A percentile compares a stretch with the other conserved stretches of the same genome.
phyloP scores from a whole-genome alignment of 495 filamentous ascomycete genomes.

The Paragyromitra xinjiangensis region DNA sequence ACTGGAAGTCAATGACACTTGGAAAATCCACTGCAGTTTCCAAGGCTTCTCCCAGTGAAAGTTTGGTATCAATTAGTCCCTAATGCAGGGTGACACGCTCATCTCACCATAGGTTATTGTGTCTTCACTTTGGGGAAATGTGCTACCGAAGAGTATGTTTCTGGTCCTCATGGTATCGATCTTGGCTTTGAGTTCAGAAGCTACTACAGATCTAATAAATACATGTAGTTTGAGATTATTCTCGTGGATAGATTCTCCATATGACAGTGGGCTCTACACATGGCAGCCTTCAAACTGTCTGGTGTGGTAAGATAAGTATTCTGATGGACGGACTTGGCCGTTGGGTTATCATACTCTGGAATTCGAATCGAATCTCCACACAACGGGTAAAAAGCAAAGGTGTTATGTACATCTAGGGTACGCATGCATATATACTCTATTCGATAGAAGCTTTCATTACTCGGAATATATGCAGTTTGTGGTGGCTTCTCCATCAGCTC shows the following conservation, averaged over 20 bases:
- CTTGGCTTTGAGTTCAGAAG: neutral
- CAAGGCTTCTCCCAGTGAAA: neutral
- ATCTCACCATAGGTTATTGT: neutral
- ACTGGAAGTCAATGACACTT: constrained; percentile 5
- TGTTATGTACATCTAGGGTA: neutral
- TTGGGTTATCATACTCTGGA: constrained; percentile 12
- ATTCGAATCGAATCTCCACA: constrained; percentile 12
- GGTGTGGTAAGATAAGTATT: neutral
- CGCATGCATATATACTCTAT: neutral
- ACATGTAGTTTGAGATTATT: neutral
- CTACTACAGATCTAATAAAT: neutral
- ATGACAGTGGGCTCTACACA: neutral
- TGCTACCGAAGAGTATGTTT: neutral
- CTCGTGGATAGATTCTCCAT: neutral
- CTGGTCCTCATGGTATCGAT: neutral
- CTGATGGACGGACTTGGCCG: constrained; percentile 13
- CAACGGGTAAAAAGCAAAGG: constrained; percentile 44
- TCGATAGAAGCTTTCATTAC: constrained; percentile 10
- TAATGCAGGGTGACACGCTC: neutral
- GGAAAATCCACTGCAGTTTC: neutral
- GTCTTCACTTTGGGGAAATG: neutral
- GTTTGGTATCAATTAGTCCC: neutral
- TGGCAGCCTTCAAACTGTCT: neutral
- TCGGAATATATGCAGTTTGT: constrained; percentile 26
- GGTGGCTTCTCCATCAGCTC: constrained; percentile 21